Evolutionary conservation across 2,329 filamentous ascomycete species (phyloP).

Genomic region (Alternaria arbusti): DNA sequence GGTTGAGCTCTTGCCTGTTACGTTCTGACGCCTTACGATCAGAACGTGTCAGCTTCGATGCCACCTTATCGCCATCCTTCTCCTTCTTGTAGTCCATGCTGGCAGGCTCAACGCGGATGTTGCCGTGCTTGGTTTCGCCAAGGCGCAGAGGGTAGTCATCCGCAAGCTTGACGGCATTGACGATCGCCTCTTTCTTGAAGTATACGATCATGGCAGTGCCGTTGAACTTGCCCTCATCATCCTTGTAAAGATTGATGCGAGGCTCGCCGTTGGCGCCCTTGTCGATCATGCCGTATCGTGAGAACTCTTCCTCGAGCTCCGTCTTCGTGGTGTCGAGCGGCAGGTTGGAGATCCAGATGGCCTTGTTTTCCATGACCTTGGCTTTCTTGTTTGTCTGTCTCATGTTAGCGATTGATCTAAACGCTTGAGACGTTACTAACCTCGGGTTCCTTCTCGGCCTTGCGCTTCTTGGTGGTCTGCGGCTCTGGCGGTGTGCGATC

Average conservation of each 20-base stretch:
- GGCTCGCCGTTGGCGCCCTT: constrained; percentile 87
- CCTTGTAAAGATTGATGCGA: constrained; percentile 93
- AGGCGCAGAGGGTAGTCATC: constrained; percentile 84
- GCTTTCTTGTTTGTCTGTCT: constrained; percentile 34
- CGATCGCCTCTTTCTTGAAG: constrained; percentile 92
- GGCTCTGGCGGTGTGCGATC: constrained; percentile 7
- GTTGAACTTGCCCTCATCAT: constrained; percentile 82
- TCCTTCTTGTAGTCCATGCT: constrained; percentile 92
- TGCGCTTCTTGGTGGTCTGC: constrained; percentile 32
- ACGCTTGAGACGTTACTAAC: constrained; percentile 20
- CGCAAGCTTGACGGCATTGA: constrained; percentile 79
- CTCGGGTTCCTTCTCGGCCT: constrained; percentile 22
- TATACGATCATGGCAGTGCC: constrained; percentile 93
- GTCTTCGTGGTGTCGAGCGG: constrained; percentile 78
- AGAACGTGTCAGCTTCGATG: constrained; percentile 61
- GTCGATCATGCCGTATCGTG: constrained; percentile 80
- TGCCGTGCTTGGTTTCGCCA: constrained; percentile 52
- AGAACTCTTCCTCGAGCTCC: constrained; percentile 82
- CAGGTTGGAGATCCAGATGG: constrained; percentile 88
- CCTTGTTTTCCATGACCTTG: constrained; percentile 71
- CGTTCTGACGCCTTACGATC: constrained; percentile 91
- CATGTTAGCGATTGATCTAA: constrained; percentile 33
- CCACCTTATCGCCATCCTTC: constrained; percentile 63
- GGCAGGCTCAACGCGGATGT: constrained; percentile 81
- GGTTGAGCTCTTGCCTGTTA: constrained; percentile 86